Base-by-base conservation (phyloP, 2,329 filamentous ascomycete species). In the Penicillium sp. region DNA sequence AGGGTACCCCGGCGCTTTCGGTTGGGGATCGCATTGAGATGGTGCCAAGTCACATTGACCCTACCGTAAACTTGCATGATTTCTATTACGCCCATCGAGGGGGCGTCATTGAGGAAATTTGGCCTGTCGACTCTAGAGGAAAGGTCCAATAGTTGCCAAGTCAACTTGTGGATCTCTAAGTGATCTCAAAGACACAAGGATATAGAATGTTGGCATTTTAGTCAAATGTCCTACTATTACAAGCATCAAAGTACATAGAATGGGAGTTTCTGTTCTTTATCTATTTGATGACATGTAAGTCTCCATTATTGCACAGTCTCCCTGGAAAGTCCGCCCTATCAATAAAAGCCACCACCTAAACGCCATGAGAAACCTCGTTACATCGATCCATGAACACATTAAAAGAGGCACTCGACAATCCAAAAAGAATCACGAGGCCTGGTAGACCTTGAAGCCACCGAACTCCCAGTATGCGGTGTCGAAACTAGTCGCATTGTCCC, bases 401-500 rank as follows among this genome's bases (percentile, higher is more conserved):
- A 46, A n/a, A n/a, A 4, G 14, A n/a, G 4, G 8, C 9, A 11
- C 13, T 22, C 26, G n/a, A 6, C 22, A 22, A 24, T 4, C 14
- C 6, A 26, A 13, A 2, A 3, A 29, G 24, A 2, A 40, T 55
- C 48, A 58, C 10, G n/a, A 35, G 16, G 74, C 69, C 60, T 77
- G 72, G 63, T 86, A 88, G 2, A 88, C 79, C 59, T 83, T 76
- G 62, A 88, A 86, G 13, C 76, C 72, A 2, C 81, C 82, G 71
- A 88, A 86, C 72, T 84, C 84, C 87, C 82, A 90, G 66, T 79
- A 89, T 2, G 82, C 86, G 65, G 82, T 78, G 38, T 72, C 76
- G 66, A 85, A 89, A 10, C 74, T 81, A 26, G 68, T 72, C 32
- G 79, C 84, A 62, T 85, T 82, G 49, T 82, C 81, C 9, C 83